These are phyloP conservation scores for Rhizopus sp. DNA, from an alignment of 371 early-diverging fungal genomes.

Conservation along the genomic window DNA sequence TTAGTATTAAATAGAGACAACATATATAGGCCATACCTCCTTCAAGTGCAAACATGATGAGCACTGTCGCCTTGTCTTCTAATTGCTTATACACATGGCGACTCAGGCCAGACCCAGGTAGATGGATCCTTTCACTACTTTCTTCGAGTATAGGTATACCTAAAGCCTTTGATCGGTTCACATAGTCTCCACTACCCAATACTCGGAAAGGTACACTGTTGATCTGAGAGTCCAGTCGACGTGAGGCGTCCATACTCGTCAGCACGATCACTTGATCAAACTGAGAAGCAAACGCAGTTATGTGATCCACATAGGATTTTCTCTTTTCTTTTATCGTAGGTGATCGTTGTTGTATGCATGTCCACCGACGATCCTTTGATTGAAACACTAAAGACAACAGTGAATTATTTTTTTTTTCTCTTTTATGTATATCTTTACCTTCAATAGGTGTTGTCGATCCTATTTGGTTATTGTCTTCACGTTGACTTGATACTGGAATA, in stretches of 20 bases:
- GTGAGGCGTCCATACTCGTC: constrained; percentile 71
- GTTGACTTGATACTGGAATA: constrained; percentile 54
- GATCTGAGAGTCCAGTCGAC: constrained; percentile 66
- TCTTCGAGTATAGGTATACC: constrained; percentile 41
- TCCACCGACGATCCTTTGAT: constrained; percentile 53
- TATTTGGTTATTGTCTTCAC: constrained; percentile 22
- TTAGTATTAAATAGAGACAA: background rate
- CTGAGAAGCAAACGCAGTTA: constrained; percentile 55
- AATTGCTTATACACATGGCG: constrained; percentile 39
- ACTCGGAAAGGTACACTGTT: constrained; percentile 42
- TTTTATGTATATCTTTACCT: constrained; percentile 29
- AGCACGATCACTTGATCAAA: constrained; percentile 63
- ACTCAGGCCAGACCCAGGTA: constrained; percentile 61
- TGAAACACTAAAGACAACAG: constrained; percentile 49
- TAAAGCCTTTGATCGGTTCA: constrained; percentile 17
- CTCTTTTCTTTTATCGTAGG: constrained; percentile 44
- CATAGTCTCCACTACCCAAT: constrained; percentile 8
- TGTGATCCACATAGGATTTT: constrained; percentile 38
- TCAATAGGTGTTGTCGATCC: constrained; percentile 50
- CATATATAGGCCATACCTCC: constrained; percentile 46
- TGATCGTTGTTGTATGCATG: constrained; percentile 62
- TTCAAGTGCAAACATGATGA: constrained; percentile 73
- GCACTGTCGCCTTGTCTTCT: constrained; percentile 31
- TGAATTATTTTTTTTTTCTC: too few species aligned
- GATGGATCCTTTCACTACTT: constrained; percentile 22